These are phyloP conservation scores for Trichoderma asperelloides DNA, from an alignment of 495 filamentous ascomycete genomes.

Conservation along the genomic window DNA sequence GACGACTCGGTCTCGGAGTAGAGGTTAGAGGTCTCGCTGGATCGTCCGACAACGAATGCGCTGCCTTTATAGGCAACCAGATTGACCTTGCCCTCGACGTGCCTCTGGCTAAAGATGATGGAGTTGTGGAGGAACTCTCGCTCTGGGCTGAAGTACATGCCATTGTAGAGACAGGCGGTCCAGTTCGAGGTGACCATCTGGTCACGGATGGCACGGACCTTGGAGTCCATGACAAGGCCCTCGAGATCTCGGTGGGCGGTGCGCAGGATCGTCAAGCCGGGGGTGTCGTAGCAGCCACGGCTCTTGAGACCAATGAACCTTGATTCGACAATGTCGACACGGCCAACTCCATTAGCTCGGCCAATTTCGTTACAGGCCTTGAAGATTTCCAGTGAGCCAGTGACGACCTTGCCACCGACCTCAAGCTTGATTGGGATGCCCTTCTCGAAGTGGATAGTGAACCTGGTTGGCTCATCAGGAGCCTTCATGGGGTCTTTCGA, in stretches of 20 bases:
- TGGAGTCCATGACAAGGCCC: constrained; percentile 75
- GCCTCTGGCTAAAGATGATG: constrained; percentile 60
- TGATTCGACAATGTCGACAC: constrained; percentile 91
- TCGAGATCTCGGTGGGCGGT: constrained; percentile 75
- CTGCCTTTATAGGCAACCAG: constrained; percentile 69
- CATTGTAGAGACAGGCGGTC: constrained; percentile 71
- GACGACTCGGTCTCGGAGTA: constrained; percentile 71
- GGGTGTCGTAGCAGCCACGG: constrained; percentile 78
- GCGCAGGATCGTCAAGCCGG: constrained; percentile 60
- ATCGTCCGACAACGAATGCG: constrained; percentile 65
- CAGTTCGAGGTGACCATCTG: constrained; percentile 72
- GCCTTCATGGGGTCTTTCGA: constrained; percentile 56
- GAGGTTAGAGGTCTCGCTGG: constrained; percentile 70
- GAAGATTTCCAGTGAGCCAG: constrained; percentile 74
- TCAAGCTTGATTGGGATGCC: constrained; percentile 65
- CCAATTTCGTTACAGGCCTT: constrained; percentile 70
- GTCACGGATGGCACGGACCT: constrained; percentile 78
- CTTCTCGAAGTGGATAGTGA: constrained; percentile 76
- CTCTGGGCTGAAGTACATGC: constrained; percentile 73
- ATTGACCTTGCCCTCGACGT: constrained; percentile 62
- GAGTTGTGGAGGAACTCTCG: constrained; percentile 54
- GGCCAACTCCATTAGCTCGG: constrained; percentile 66
- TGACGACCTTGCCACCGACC: constrained; percentile 53
- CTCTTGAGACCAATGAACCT: constrained; percentile 55
- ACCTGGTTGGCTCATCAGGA: constrained; percentile 65